Evolutionary conservation across 2,329 filamentous ascomycete genomes (phyloP), one percentile per base, ranked within the genome.

Genomic region (Blastomyces gilchristii): DNA sequence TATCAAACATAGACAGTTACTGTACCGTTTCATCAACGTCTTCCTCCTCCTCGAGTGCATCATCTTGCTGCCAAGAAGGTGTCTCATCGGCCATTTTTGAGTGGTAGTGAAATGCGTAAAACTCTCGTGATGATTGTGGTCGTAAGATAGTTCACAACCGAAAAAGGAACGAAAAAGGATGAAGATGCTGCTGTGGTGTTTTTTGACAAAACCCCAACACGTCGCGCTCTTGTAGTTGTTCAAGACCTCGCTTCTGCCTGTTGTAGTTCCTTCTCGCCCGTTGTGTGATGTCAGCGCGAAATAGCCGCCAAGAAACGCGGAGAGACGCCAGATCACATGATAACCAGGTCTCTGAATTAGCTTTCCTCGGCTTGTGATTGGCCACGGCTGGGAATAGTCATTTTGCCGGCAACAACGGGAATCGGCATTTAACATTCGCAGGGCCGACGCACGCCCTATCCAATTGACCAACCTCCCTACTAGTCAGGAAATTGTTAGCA

Each of bases 21-120:
- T 14, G 73, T 75, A 79, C 77, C 16, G 73, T 75, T 59, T 80
- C 77, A 62, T 80, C 78, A 43, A 79, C 66, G 64, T 80, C 78
- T 60, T 78, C 76, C 54, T 80, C 78, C 43, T 80, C 78, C 58
- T 79, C 78, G 14, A 72, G 68, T 34, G 68, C 67, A 12, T 78
- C 74, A 16, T 78, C 74, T 45, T 79, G 76, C 16, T 71, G 72
- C n/a, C 68, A 63, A 53, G 68, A 69, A 56, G 69, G 62, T 49
- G 67, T 70, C 11, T 75, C 71, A 7, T 77, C 75, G 41, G 74
- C 74, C 74, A 77, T 78, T 49, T 59, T 73, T 34, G 50, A 60
- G 28, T 0, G 2, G 18, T 18, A 34, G 22, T 47, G 22, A 5
- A 11, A 14, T 18, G 9, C 1, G 22, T 4, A 25, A 37, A 45